phyloP scores from a whole-genome alignment of 2,329 filamentous ascomycete species.

The Fusarium sp. region DNA sequence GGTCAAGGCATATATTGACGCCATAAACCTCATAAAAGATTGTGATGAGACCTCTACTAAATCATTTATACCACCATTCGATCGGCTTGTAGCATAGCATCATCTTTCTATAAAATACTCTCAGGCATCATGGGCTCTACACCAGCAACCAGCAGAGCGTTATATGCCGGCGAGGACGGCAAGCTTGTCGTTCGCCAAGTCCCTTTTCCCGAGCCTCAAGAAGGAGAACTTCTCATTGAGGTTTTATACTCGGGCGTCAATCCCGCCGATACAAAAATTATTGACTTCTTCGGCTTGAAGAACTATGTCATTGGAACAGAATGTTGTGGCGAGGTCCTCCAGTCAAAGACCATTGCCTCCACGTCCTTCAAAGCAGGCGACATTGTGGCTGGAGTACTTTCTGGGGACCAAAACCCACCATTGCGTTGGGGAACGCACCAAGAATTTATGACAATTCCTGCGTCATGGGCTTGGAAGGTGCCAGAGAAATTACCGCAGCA shows the following conservation, averaged over 20 bases:
- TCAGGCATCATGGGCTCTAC: not conserved
- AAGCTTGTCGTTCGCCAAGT: not conserved
- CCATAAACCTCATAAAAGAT: no score
- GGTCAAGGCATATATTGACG: no score
- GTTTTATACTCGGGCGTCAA: not conserved
- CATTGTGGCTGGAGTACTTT: not conserved
- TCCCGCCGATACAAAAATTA: not conserved
- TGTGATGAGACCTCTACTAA: not conserved
- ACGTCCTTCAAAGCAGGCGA: not conserved
- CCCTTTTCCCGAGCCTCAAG: not conserved
- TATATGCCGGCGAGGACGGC: not conserved
- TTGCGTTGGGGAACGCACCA: not conserved
- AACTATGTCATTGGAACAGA: not conserved
- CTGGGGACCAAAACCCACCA: not conserved
- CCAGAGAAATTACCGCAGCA: not conserved
- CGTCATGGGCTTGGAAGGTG: not conserved
- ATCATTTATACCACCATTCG: not conserved
- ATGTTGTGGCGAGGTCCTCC: not conserved
- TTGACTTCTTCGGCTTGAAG: not conserved
- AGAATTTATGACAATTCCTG: not conserved
- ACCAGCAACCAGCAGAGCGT: not conserved
- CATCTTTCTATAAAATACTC: no score
- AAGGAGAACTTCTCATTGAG: not conserved
- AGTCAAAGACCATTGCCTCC: not conserved
- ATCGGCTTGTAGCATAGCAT: not conserved